Conservation (phyloP, 1,139 yeast species). For the Suhomyces taliae region DNA sequence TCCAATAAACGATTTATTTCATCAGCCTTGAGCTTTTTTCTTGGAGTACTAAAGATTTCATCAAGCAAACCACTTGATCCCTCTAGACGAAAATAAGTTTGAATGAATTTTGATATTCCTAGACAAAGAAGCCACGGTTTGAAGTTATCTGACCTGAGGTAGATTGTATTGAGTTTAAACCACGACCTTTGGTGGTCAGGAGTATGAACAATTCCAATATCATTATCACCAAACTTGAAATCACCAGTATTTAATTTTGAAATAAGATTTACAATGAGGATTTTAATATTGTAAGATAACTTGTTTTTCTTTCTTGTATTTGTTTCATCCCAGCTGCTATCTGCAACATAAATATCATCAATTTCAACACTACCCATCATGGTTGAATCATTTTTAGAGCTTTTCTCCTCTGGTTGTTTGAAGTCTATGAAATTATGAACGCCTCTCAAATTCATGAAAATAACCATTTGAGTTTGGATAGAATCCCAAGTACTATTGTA, state of each 20-base stretch:
- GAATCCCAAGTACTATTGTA: constrained; percentile 32
- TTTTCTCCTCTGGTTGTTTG: not conserved
- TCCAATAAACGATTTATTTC: not conserved
- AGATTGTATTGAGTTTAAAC: constrained; percentile 30
- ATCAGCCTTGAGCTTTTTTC: constrained; percentile 2
- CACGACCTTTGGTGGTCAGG: constrained; percentile 19
- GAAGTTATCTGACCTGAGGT: constrained; percentile 19
- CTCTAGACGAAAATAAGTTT: constrained; percentile 26
- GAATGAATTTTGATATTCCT: constrained; percentile 31
- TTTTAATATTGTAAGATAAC: constrained; percentile 23
- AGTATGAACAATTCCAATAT: constrained; percentile 19
- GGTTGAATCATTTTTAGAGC: not conserved
- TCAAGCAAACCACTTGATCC: not conserved
- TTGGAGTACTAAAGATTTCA: not conserved
- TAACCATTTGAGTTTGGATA: constrained; percentile 33
- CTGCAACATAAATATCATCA: not conserved
- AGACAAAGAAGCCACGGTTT: constrained; percentile 35
- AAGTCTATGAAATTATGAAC: constrained; percentile 16
- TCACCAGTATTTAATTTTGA: constrained; percentile 17
- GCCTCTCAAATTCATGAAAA: constrained; percentile 36
- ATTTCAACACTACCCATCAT: not conserved
- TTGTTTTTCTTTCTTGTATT: not conserved
- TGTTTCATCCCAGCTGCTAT: not conserved
- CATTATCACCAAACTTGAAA: constrained; percentile 19
- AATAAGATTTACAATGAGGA: constrained; percentile 24